phyloP scores from a whole-genome alignment of 768 basidiomycete genomes.

The Podaxis rugospora region DNA sequence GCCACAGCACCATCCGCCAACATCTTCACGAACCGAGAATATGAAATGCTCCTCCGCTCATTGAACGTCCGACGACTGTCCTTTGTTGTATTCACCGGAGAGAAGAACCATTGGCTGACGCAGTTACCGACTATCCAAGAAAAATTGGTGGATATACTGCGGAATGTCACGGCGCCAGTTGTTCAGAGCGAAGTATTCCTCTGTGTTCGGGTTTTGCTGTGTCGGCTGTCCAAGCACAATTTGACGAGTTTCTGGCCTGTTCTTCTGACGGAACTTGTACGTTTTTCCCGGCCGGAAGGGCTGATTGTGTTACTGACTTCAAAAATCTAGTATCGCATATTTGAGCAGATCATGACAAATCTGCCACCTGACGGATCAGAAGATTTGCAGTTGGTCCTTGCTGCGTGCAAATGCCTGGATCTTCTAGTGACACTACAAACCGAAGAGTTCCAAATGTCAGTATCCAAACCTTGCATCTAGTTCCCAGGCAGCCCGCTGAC shows the following conservation, averaged over 20 bases:
- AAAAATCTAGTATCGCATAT: conserved; percentile 70
- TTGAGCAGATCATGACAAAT: conserved; percentile 72
- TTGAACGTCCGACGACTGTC: conserved; percentile 85
- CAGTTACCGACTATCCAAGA: conserved; percentile 95
- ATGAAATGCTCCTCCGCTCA: conserved; percentile 85
- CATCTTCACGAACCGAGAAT: conserved; percentile 93
- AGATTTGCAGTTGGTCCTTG: conserved; percentile 74
- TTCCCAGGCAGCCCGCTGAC: conserved; percentile 1
- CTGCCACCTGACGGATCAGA: conserved; percentile 83
- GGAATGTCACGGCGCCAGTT: conserved; percentile 71
- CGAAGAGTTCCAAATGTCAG: conserved; percentile 95
- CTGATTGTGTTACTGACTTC: background rate
- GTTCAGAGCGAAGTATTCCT: conserved; percentile 95
- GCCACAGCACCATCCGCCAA: conserved; percentile 87
- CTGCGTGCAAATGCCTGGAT: conserved; percentile 93
- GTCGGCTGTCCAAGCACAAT: conserved; percentile 86
- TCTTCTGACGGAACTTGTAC: conserved; percentile 84
- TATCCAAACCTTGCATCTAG: background rate
- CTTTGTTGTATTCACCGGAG: conserved; percentile 80
- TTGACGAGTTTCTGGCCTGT: conserved; percentile 97
- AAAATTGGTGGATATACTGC: conserved; percentile 89
- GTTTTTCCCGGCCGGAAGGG: conserved; percentile 16
- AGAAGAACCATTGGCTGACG: conserved; percentile 86
- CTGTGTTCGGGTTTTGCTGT: conserved; percentile 87
- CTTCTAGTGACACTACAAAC: conserved; percentile 90